Conservation (phyloP, 805 yeast genomes). For the Pichia nanzhaoensis region DNA sequence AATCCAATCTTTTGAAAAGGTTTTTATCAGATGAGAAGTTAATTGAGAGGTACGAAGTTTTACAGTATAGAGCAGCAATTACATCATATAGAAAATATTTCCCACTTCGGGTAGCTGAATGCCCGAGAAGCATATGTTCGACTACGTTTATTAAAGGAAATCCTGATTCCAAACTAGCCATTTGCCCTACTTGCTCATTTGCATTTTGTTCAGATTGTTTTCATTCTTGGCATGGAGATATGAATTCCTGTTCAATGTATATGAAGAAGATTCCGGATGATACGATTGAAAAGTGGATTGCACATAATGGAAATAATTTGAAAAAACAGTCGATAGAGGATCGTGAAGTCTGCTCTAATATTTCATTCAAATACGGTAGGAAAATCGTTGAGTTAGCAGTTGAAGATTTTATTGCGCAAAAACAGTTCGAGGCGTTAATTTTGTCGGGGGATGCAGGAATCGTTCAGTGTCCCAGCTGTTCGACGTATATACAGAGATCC, state of each 20-base stretch:
- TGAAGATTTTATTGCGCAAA: constrained; percentile 41
- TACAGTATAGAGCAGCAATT: constrained; percentile 36
- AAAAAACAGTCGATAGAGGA: constrained; percentile 15
- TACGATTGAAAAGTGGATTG: constrained; percentile 32
- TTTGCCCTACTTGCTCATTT: constrained; percentile 43
- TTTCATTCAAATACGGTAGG: constrained; percentile 38
- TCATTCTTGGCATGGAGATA: constrained; percentile 57
- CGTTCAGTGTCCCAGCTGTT: constrained; percentile 48
- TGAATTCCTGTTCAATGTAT: constrained; percentile 36
- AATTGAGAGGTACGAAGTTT: constrained; percentile 33
- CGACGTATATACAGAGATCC: constrained; percentile 40
- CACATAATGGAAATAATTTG: constrained; percentile 19
- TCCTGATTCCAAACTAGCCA: constrained; percentile 38
- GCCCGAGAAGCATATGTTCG: constrained; percentile 43
- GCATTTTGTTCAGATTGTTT: constrained; percentile 53
- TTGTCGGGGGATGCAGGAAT: constrained; percentile 36
- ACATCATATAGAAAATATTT: constrained; percentile 37
- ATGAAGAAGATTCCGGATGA: constrained; percentile 31
- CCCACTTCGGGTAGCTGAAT: constrained; percentile 43
- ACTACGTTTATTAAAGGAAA: constrained; percentile 42
- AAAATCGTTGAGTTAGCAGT: constrained; percentile 36
- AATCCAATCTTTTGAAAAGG: constrained; percentile 29
- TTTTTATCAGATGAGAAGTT: constrained; percentile 22
- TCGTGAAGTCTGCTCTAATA: constrained; percentile 27
- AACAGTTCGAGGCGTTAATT: constrained; percentile 39